These are phyloP conservation scores for Leptomonas seymouri DNA, from an alignment of 208 protist genomes.

Conservation along the genomic window DNA sequence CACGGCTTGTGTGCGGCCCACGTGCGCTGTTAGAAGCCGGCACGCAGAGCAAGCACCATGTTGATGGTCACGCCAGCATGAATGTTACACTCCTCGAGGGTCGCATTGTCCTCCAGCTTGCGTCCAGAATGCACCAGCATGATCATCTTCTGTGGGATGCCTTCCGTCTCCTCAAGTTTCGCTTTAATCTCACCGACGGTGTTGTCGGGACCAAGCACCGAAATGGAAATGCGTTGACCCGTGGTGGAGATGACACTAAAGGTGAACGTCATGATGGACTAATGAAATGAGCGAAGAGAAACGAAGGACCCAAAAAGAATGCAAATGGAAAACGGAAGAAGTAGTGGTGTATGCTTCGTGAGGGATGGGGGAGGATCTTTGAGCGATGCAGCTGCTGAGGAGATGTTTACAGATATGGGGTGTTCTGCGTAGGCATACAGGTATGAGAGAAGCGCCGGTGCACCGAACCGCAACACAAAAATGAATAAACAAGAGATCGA, in stretches of 20 bases:
- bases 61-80: conserved; percentile 67
- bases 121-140: conserved; percentile 79
- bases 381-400: too few relatives aligned
- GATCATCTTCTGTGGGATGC: conserved; percentile 83
- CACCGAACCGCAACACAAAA: too few relatives aligned
- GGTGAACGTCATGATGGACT: conserved; percentile 37
- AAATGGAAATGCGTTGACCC: conserved; percentile 70
- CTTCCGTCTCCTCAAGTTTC: conserved; percentile 78
- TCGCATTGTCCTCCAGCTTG: conserved; percentile 68
- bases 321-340: conserved; percentile 5
- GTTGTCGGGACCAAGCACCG: conserved; percentile 74
- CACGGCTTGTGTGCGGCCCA: not conserved
- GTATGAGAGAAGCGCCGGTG: too few relatives aligned
- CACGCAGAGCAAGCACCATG: conserved; percentile 82
- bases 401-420: too few relatives aligned
- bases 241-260: conserved; percentile 81
- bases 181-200: conserved; percentile 81
- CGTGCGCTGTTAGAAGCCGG: conserved; percentile 21
- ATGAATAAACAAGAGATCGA: too few relatives aligned
- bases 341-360: not conserved
- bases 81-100: conserved; percentile 65
- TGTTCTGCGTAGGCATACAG: too few relatives aligned
- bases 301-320: not conserved
- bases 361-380: too few relatives aligned
- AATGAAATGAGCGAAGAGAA: not conserved